Percentiles rank a stretch among this genome's conserved stretches.
phyloP scores from a whole-genome alignment of 345 rosid species.

The Geranium brycei region DNA sequence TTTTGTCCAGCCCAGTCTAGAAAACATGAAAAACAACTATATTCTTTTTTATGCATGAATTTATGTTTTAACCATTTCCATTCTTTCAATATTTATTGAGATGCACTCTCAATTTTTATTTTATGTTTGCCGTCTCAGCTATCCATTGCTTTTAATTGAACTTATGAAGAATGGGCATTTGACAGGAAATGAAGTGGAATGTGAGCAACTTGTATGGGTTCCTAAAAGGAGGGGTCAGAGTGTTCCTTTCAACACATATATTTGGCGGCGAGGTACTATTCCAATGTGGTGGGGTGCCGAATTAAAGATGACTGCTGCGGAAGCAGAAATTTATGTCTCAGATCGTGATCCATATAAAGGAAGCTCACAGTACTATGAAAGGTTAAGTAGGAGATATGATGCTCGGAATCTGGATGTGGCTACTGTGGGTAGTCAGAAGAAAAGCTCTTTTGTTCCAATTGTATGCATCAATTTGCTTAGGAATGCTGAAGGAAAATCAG shows the following conservation, averaged over 20 bases:
- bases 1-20: not conserved
- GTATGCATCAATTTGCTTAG: slow-evolving; percentile 78
- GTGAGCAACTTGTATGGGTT: slow-evolving; percentile 92
- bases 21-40: no score
- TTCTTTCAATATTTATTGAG: no score
- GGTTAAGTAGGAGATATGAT: slow-evolving; percentile 82
- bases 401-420: slow-evolving; percentile 44
- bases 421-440: slow-evolving; percentile 51
- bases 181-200: slow-evolving; percentile 97
- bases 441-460: slow-evolving; percentile 65
- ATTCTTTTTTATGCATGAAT: no score
- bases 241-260: slow-evolving; percentile 68
- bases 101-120: no score
- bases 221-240: slow-evolving; percentile 67
- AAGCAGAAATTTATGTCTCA: slow-evolving; percentile 93
- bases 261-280: slow-evolving; percentile 95
- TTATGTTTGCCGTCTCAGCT: not conserved
- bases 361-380: slow-evolving; percentile 68
- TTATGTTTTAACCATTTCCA: no score
- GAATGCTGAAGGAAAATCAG: slow-evolving; percentile 83
- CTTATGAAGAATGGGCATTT: slow-evolving; percentile 14
- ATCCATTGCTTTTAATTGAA: not conserved
- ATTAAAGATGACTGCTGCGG: slow-evolving; percentile 77
- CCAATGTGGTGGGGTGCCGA: slow-evolving; percentile 99
- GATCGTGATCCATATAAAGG: slow-evolving; percentile 85